Conservation (phyloP, 2,329 filamentous ascomycete species). For the Delphinella strobiligena region DNA sequence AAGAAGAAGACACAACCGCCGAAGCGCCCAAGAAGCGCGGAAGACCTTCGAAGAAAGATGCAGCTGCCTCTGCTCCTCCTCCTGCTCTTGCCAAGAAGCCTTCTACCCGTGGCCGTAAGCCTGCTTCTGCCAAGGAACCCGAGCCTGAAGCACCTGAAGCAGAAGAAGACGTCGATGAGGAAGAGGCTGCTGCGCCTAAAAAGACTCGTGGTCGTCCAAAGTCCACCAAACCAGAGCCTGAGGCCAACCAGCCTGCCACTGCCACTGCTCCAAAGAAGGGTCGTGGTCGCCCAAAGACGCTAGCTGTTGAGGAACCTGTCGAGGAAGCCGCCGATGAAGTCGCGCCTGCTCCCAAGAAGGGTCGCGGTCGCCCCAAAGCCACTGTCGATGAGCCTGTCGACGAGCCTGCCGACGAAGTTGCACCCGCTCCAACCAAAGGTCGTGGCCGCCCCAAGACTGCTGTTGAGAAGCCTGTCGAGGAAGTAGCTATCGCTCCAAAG, state of each 20-base stretch:
- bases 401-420: background rate
- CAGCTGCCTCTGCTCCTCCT: background rate
- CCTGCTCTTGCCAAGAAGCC: background rate
- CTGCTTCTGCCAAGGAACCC: background rate
- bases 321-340: too few species aligned
- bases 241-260: background rate
- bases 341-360: background rate
- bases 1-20: background rate
- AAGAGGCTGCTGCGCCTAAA: background rate
- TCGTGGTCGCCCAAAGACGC: background rate
- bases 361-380: background rate
- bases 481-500: too few species aligned
- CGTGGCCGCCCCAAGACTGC: background rate
- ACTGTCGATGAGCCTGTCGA: too few species aligned
- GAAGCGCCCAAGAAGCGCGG: conserved; percentile 8
- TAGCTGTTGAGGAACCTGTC: background rate
- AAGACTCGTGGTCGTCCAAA: background rate
- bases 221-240: too few species aligned
- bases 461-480: background rate
- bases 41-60: conserved; percentile 2
- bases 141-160: background rate
- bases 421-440: background rate
- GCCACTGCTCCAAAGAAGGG: background rate
- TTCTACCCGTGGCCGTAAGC: background rate
- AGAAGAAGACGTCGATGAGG: background rate